These are phyloP conservation scores for Fusarium falciforme DNA, from an alignment of 2,329 filamentous ascomycete species.

Conservation along the genomic window DNA sequence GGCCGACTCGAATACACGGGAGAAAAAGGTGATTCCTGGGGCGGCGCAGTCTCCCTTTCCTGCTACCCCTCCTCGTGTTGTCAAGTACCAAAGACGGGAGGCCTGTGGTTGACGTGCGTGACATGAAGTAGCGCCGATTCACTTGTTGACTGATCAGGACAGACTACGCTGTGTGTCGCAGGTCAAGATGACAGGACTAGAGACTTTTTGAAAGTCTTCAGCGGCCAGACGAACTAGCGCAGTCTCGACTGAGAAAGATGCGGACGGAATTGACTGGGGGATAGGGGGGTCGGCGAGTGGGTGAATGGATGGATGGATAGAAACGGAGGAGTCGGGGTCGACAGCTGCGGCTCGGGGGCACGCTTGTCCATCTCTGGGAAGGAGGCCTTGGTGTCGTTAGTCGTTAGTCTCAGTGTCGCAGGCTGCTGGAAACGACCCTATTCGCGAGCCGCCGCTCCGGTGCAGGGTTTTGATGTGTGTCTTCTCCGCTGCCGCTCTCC, in stretches of 20 bases:
- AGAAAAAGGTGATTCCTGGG: constrained; percentile 14
- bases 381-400: constrained; percentile 24
- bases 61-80: constrained; percentile 17
- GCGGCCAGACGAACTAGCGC: constrained; percentile 20
- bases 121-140: constrained; percentile 20
- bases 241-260: constrained; percentile 22
- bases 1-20: constrained; percentile 18
- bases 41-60: constrained; percentile 13
- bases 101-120: constrained; percentile 23
- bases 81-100: constrained; percentile 22
- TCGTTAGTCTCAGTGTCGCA: constrained; percentile 19
- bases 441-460: constrained; percentile 38
- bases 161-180: not conserved
- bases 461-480: constrained; percentile 41
- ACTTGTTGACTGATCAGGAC: constrained; percentile 15
- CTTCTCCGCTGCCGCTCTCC: constrained; percentile 36
- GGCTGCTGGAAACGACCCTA: constrained; percentile 42
- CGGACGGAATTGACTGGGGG: constrained; percentile 33
- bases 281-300: constrained; percentile 2
- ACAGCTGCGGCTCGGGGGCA: constrained; percentile 25
- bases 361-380: constrained; percentile 42
- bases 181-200: constrained; percentile 13
- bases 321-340: constrained; percentile 32
- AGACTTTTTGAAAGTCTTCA: constrained; percentile 1
- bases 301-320: constrained; percentile 11